Evolutionary conservation across 208 protist genomes (phyloP).

Genomic region (Leptomonas pyrrhocoris): DNA sequence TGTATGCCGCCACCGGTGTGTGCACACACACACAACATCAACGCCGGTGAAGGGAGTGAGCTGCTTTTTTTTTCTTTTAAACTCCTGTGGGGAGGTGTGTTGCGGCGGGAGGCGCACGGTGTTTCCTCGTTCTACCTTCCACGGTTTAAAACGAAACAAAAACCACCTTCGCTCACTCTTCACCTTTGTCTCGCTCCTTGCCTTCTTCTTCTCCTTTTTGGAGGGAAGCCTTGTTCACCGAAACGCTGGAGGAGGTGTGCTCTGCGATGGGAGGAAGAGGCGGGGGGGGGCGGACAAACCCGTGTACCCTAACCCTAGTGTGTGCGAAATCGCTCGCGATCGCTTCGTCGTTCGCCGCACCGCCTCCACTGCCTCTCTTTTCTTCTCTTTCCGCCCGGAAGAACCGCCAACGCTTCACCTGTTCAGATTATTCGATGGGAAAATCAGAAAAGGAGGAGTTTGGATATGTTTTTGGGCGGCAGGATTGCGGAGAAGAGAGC

Average conservation of each 20-base stretch:
- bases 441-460: no score
- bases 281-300: neutral
- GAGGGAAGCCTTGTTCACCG: neutral
- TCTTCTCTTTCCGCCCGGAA: neutral
- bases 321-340: constrained; percentile 1
- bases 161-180: neutral
- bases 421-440: no score
- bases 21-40: no score
- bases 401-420: neutral
- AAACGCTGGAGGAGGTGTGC: neutral
- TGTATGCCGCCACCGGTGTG: no score
- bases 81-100: no score
- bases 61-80: no score
- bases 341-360: neutral
- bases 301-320: constrained; percentile 44
- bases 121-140: no score
- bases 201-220: constrained; percentile 9
- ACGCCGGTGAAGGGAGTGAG: no score
- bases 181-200: neutral
- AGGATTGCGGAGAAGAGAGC: neutral
- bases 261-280: neutral
- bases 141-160: no score
- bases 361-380: constrained; percentile 1
- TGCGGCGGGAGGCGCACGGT: no score
- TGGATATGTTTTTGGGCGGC: no score